Percentiles rank a stretch among this genome's conserved stretches.
Conservation (phyloP, 2,329 filamentous ascomycete species). For the Aspergillus sp. region DNA sequence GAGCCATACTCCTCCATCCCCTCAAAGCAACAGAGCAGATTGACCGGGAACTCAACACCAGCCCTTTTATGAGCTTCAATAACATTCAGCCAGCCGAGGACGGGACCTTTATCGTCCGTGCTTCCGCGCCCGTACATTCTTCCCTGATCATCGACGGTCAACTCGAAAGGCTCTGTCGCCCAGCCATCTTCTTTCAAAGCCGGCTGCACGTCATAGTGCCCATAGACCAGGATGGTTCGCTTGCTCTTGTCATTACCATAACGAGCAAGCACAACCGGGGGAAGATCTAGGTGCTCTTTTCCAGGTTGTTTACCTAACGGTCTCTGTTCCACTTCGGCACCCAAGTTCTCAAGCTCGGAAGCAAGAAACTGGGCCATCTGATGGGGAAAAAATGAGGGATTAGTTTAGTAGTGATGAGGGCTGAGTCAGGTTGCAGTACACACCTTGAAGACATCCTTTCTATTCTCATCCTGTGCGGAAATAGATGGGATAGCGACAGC, state of each 20-base stretch:
- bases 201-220: conserved; percentile 98
- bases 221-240: conserved; percentile 93
- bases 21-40: conserved; percentile 98
- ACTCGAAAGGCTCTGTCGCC: conserved; percentile 89
- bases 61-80: conserved; percentile 98
- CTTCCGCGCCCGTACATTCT: conserved; percentile 95
- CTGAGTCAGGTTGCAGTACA: conserved; percentile 15
- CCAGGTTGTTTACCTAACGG: conserved; percentile 88
- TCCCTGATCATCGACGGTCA: conserved; percentile 83
- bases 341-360: conserved; percentile 76
- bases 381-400: conserved; percentile 3
- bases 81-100: conserved; percentile 95
- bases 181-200: conserved; percentile 91
- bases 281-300: conserved; percentile 85
- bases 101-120: conserved; percentile 97
- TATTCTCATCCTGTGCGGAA: conserved; percentile 84
- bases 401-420: background rate
- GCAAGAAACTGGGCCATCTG: conserved; percentile 91
- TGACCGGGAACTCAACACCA: conserved; percentile 91
- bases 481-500: conserved; percentile 96
- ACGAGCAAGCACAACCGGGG: conserved; percentile 86
- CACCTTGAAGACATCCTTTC: conserved; percentile 84
- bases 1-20: conserved; percentile 99
- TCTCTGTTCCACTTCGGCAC: conserved; percentile 83
- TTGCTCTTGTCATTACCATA: conserved; percentile 93